Evolutionary conservation across 129 eudicot species (phyloP), one percentile per base, ranked within the genome.

Genomic region (Mikania micrantha): DNA sequence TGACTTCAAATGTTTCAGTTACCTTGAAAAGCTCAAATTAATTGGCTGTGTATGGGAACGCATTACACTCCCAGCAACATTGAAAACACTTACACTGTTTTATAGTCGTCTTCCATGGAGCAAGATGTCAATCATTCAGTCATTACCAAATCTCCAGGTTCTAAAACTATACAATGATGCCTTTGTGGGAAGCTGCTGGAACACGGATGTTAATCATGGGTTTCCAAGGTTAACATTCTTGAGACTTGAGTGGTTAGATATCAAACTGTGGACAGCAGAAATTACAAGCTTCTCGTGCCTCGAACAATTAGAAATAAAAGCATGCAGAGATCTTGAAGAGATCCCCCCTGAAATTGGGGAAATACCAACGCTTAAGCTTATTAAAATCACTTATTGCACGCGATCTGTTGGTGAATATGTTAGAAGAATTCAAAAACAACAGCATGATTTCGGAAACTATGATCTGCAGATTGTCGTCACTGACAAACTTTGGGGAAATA

Each of bases 71-170:
- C 84, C 86, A 0, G 25, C 62, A 17, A 42, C 71, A 16, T 34
- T 84, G 10, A 81, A 69, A 62, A 67, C 66, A 20, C 72, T 84
- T 8, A 60, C 82, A 3, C 28, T 81, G 21, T 39, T 73, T 3
- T 10, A 29, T 1, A 49, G 77, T 10, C 11, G 12, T 68, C 36
- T 78, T 2, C 58, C 49, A 4, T 82, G 87, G 83, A 66, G 70
- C 4, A 8, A 64, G 8, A 75, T 79, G 85, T 27, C 41, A 3
- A 32, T 48, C 1, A 34, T 85, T 21, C 79, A 71, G 11, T 60
- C 59, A 13, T 57, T 85, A 29, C 85, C 81, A 9, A 60, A 85
- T 17, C 87, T 85, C 13, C 81, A 82, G 61, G 77, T 54, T 64
- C 81, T 82, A 0, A 74, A 74, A 44, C 3, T 79, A 29, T 29